Base-by-base conservation (phyloP, 768 basidiomycete genomes). In the Hericium erinaceus region DNA sequence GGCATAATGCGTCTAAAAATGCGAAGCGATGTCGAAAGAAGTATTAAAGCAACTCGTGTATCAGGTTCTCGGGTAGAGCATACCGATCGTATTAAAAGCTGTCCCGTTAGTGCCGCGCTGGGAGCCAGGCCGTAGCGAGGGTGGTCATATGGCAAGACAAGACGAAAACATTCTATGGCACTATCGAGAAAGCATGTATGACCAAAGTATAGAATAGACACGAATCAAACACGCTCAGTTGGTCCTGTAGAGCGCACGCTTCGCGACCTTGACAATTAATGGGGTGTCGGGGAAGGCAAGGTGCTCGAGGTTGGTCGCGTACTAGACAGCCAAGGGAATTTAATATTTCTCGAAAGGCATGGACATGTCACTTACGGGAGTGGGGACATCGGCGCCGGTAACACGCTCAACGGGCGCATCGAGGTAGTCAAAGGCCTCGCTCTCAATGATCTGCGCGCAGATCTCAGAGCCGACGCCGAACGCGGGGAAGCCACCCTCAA, bases 401-500 rank as follows among this genome's bases (percentile, higher is more conserved):
- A 99, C 79, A 61, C 97, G 87, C 79, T 99, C 97, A 56, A 98
- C 92, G 13, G 97, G 94, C 18, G 95, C 95, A 75, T 99, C 97
- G 39, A 99, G 87, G 77, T 92, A 98, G 75, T 98, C 94, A 69
- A 95, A 99, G 2, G 94, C 95, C 66, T 97, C 92, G 65, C 91
- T 92, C 80, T 99, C 97, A 56, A 95, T 80, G 65, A 98, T 92
- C 73, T 98, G 95, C 13, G 97, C 97, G 64, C 91, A 92, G 66
- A 99, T 95, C 74, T 99, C 97, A 65, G 93, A 95, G 63, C 97
- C 97, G 56, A 99, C 95, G 76, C 97, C 93, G 72, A 98, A 98
- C 52, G 82, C 86, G 40, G 97, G 97, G 92, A 97, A 99, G 40
- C 97, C 97, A 72, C 95, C 95, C 74, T 99, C 97, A 53, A 93